Conservation (phyloP, 495 filamentous ascomycete species). For the Penicillium cinerascens region DNA sequence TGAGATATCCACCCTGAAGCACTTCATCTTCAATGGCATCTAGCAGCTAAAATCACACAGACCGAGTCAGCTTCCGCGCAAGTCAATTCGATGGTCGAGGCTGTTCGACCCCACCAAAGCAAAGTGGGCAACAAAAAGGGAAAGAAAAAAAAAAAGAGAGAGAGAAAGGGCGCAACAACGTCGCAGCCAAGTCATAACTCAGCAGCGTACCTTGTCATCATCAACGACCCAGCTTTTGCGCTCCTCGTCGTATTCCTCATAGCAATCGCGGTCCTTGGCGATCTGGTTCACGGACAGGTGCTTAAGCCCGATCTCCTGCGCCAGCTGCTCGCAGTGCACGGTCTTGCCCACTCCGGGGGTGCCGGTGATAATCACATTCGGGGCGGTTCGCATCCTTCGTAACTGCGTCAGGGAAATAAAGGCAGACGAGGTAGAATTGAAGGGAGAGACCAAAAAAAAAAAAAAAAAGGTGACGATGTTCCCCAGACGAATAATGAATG, state of each 20-base stretch:
- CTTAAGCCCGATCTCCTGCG: conserved; percentile 66
- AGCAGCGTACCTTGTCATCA: conserved; percentile 76
- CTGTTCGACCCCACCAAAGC: conserved; percentile 1
- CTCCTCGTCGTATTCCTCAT: conserved; percentile 82
- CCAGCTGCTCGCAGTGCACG: conserved; percentile 76
- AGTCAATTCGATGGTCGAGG: background rate
- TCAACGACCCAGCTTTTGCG: conserved; percentile 89
- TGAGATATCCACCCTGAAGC: conserved; percentile 76
- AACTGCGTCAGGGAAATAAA: background rate
- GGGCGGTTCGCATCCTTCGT: conserved; percentile 52
- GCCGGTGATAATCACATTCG: conserved; percentile 93
- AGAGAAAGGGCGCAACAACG: background rate
- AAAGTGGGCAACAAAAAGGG: conserved; percentile 1
- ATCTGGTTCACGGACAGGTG: conserved; percentile 88
- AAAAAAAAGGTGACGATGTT: conserved; percentile 3
- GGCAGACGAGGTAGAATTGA: background rate
- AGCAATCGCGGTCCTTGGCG: conserved; percentile 78
- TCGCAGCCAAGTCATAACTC: background rate
- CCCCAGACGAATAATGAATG: conserved; percentile 14
- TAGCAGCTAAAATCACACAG: conserved; percentile 57
- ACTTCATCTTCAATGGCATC: conserved; percentile 85
- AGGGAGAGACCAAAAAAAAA: background rate
- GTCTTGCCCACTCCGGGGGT: conserved; percentile 96
- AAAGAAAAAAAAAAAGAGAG: conserved; percentile 9
- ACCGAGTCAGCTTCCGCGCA: background rate